Evolutionary conservation across 169 alveolate genomes (phyloP).

Genomic region (Eimeria maxima): DNA sequence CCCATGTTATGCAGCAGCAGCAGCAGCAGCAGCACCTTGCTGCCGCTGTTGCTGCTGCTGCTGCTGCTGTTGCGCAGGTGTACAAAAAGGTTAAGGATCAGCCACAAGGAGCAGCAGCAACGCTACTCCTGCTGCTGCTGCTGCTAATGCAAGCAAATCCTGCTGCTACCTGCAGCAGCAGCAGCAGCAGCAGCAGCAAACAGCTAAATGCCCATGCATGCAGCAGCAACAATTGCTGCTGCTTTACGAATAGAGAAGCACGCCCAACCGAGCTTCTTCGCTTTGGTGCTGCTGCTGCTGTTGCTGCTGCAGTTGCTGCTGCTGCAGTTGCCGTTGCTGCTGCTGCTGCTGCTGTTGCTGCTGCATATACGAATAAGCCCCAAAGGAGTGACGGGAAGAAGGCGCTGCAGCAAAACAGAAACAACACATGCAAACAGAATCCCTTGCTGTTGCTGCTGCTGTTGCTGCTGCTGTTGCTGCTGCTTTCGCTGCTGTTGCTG

Average conservation of each 20-base stretch:
- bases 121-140: not conserved
- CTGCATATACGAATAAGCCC: constrained; percentile 31
- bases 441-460: constrained; percentile 13
- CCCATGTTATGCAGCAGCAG: not conserved
- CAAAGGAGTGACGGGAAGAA: not conserved
- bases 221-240: constrained; percentile 34
- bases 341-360: constrained; percentile 19
- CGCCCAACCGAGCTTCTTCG: constrained; percentile 46
- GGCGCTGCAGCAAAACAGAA: not conserved
- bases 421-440: not conserved
- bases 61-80: not conserved
- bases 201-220: not conserved
- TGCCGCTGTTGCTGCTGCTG: constrained; percentile 15
- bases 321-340: constrained; percentile 32
- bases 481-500: not conserved
- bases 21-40: not conserved
- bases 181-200: not conserved
- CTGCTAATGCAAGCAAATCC: no score
- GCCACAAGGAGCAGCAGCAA: not conserved
- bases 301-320: not conserved
- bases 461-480: not conserved
- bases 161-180: no score
- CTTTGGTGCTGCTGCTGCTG: constrained; percentile 33
- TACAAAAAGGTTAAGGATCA: not conserved
- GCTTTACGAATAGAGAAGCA: constrained; percentile 47